phyloP scores from a whole-genome alignment of 2,329 filamentous ascomycete genomes.

The Gaeumannomyces tritici region DNA sequence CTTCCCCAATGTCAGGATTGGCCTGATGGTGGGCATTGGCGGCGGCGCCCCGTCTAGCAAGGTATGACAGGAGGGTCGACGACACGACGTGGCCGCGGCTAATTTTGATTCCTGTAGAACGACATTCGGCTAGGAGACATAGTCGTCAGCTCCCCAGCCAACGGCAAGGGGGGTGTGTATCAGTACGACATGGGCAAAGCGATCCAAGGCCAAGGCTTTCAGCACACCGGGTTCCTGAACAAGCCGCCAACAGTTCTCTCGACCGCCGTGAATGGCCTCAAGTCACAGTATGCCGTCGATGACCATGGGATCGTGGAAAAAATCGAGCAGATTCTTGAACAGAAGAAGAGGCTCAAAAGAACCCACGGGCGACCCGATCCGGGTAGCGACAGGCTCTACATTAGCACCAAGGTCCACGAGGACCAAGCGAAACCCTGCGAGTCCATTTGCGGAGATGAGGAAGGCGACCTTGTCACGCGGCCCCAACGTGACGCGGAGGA shows the following conservation, averaged over 20 bases:
- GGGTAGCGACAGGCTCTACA: no score
- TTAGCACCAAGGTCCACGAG: background rate
- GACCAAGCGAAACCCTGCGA: slow-evolving; percentile 1
- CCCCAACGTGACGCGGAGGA: slow-evolving; percentile 7
- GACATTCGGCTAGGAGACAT: slow-evolving; percentile 26
- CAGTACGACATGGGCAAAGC: slow-evolving; percentile 19
- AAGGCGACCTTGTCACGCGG: background rate
- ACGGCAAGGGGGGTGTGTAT: slow-evolving; percentile 13
- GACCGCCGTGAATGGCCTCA: background rate
- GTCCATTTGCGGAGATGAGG: background rate
- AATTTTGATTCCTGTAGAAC: slow-evolving; percentile 10
- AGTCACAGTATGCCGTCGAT: slow-evolving; percentile 7
- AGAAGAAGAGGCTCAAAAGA: no score
- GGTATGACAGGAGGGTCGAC: no score
- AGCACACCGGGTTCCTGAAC: slow-evolving; percentile 1
- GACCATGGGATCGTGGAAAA: slow-evolving; percentile 10
- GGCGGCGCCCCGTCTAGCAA: slow-evolving; percentile 28
- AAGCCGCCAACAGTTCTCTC: slow-evolving; percentile 1
- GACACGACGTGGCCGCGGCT: no score
- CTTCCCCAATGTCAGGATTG: slow-evolving; percentile 19
- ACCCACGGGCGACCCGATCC: no score
- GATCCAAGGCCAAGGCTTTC: slow-evolving; percentile 9
- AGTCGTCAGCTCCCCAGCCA: slow-evolving; percentile 16
- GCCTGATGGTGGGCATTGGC: slow-evolving; percentile 23
- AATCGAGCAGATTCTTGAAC: no score